Conservation (phyloP, 2,329 filamentous ascomycete species). For the Dactylellina haptotyla region DNA sequence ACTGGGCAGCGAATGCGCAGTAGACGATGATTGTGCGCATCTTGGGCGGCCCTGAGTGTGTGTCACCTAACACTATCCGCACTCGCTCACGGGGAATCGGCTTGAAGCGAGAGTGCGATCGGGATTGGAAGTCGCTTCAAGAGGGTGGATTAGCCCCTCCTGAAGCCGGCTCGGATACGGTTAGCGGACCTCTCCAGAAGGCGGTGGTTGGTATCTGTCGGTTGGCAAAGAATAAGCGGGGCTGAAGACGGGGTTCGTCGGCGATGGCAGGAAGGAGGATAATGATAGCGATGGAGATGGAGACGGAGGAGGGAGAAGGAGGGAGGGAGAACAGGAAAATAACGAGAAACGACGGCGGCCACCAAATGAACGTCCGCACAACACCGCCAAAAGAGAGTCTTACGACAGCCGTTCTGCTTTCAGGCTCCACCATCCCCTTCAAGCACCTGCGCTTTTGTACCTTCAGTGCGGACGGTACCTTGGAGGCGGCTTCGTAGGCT, state of each 20-base stretch:
- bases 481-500: conserved; percentile 26
- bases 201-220: background rate
- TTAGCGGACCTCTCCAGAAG: conserved; percentile 3
- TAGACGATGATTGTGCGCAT: conserved; percentile 49
- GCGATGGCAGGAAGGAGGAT: conserved; percentile 12
- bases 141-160: conserved; percentile 35
- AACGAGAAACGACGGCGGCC: background rate
- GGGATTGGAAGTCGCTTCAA: conserved; percentile 41
- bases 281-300: background rate
- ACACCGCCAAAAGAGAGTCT: conserved; percentile 15
- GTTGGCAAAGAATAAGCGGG: background rate
- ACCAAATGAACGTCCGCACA: too few species aligned
- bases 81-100: too few species aligned
- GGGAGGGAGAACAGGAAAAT: background rate
- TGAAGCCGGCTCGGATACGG: background rate
- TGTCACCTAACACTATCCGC: background rate
- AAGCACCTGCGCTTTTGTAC: conserved; percentile 27
- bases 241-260: background rate
- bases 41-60: conserved; percentile 2
- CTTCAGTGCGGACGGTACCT: conserved; percentile 1
- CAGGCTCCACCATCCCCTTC: conserved; percentile 31
- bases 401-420: conserved; percentile 10
- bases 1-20: conserved; percentile 47
- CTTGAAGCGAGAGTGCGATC: too few species aligned
- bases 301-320: background rate